Evolutionary conservation across 139 green algal species (phyloP).

Genomic region (Ulvella scutata): DNA sequence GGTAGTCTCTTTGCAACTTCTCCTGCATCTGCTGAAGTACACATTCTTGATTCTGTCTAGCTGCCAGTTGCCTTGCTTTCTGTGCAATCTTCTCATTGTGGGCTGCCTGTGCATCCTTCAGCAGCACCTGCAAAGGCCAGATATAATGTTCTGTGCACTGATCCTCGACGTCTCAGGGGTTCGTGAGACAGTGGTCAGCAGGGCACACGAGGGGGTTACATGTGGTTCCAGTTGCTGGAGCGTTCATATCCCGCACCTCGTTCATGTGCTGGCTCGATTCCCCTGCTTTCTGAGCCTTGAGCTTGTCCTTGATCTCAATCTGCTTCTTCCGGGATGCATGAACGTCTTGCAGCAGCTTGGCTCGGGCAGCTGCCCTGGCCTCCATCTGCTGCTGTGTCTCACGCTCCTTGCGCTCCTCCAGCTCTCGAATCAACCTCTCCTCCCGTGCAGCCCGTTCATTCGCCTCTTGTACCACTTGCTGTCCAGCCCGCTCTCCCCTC

Average conservation of each 20-base stretch:
- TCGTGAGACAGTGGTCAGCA: too few species aligned
- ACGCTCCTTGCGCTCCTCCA: not conserved
- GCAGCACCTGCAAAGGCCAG: not conserved
- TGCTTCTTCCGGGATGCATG: not conserved
- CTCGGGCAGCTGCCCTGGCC: not conserved
- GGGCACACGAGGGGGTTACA: too few species aligned
- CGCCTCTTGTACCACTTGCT: not conserved
- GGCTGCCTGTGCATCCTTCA: not conserved
- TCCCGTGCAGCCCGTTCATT: not conserved
- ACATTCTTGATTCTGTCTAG: not conserved
- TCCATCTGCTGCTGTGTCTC: not conserved
- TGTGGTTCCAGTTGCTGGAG: too few species aligned
- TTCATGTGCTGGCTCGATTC: not conserved
- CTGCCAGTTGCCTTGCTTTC: not conserved
- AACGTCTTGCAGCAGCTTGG: not conserved
- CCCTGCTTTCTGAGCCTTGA: not conserved
- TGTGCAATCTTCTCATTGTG: not conserved
- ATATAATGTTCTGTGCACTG: too few species aligned
- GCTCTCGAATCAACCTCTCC: not conserved
- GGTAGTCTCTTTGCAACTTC: not conserved
- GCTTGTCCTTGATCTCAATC: not conserved
- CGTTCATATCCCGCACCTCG: not conserved
- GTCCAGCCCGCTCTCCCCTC: not conserved
- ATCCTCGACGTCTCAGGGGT: too few species aligned
- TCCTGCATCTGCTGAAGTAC: not conserved